These are phyloP conservation scores for Porcisia hertigi DNA, from an alignment of 208 protist genomes.

Conservation along the genomic window DNA sequence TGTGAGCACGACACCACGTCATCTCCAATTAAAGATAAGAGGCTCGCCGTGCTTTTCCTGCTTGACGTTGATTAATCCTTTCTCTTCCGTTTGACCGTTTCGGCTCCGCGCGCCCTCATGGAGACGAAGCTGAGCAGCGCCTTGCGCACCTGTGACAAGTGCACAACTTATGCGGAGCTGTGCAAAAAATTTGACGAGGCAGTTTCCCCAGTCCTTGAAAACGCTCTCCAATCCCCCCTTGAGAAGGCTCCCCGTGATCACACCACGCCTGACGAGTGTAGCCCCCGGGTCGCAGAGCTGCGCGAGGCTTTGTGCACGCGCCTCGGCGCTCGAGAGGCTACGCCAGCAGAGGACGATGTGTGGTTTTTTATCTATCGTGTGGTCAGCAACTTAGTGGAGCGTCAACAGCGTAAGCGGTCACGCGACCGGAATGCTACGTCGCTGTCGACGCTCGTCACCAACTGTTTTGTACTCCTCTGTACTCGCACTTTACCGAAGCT, in stretches of 20 bases:
- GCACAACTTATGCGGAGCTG: conserved; percentile 30
- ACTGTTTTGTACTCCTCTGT: conserved; percentile 80
- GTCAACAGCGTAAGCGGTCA: conserved; percentile 48
- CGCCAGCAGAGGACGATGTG: conserved; percentile 59
- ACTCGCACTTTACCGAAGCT: conserved; percentile 51
- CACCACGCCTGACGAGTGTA: conserved; percentile 71
- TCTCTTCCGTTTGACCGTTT: not conserved
- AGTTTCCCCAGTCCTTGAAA: conserved; percentile 51
- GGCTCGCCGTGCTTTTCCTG: not conserved
- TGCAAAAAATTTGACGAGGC: conserved; percentile 24
- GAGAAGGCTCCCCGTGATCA: conserved; percentile 58
- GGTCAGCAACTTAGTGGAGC: conserved; percentile 51
- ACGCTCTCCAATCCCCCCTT: conserved; percentile 41
- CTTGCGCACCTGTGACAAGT: conserved; percentile 34
- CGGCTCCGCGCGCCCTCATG: conserved; percentile 18
- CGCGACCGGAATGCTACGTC: conserved; percentile 32
- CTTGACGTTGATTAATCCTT: not conserved
- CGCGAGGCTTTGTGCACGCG: conserved; percentile 42
- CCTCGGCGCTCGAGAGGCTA: conserved; percentile 19
- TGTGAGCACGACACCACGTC: not conserved
- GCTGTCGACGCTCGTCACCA: conserved; percentile 44
- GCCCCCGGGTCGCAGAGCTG: conserved; percentile 45
- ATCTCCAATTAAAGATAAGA: conserved; percentile 2
- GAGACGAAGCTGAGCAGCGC: conserved; percentile 37
- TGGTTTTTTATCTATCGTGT: conserved; percentile 73